Percentiles rank a stretch among this genome's conserved stretches.
Conservation (phyloP, 352 stramenopile genomes). For the Pythium insidiosum region DNA sequence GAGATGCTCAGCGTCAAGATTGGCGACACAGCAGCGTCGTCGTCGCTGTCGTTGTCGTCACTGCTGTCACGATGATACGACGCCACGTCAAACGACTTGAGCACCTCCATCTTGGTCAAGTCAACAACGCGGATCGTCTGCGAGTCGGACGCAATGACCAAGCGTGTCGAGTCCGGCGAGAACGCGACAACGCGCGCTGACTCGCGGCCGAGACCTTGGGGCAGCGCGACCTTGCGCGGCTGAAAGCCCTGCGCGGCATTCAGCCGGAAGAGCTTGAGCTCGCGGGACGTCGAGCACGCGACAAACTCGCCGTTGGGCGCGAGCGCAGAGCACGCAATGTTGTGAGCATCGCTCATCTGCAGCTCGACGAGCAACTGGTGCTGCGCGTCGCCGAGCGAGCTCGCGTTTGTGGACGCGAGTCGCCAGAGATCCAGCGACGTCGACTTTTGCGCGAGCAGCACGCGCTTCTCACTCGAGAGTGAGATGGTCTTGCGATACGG, state of each 20-base stretch:
- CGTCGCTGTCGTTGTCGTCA: slow-evolving; percentile 8
- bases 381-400: slow-evolving; percentile 15
- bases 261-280: slow-evolving; percentile 87
- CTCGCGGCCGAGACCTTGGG: slow-evolving; percentile 25
- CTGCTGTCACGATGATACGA: slow-evolving; percentile 1
- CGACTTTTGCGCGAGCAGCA: slow-evolving; percentile 69
- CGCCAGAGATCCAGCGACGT: slow-evolving; percentile 69
- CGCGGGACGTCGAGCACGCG: slow-evolving; percentile 75
- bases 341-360: slow-evolving; percentile 62
- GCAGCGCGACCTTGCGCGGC: slow-evolving; percentile 45
- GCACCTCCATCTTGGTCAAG: slow-evolving; percentile 55
- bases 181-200: slow-evolving; percentile 63
- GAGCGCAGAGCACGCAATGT: slow-evolving; percentile 80
- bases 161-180: slow-evolving; percentile 67
- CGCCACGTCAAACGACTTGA: slow-evolving; percentile 64
- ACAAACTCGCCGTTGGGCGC: slow-evolving; percentile 81
- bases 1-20: slow-evolving; percentile 72
- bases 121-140: slow-evolving; percentile 71
- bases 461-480: slow-evolving; percentile 51
- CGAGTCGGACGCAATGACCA: slow-evolving; percentile 55
- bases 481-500: slow-evolving; percentile 63
- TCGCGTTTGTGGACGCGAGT: slow-evolving; percentile 24
- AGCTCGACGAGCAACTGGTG: slow-evolving; percentile 78
- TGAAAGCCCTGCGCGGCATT: slow-evolving; percentile 30
- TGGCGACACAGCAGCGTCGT: slow-evolving; percentile 22